Percentiles rank a stretch among this genome's conserved stretches.
Conservation (phyloP, 202 grass and related monocot genomes). For the Setaria viridis region DNA sequence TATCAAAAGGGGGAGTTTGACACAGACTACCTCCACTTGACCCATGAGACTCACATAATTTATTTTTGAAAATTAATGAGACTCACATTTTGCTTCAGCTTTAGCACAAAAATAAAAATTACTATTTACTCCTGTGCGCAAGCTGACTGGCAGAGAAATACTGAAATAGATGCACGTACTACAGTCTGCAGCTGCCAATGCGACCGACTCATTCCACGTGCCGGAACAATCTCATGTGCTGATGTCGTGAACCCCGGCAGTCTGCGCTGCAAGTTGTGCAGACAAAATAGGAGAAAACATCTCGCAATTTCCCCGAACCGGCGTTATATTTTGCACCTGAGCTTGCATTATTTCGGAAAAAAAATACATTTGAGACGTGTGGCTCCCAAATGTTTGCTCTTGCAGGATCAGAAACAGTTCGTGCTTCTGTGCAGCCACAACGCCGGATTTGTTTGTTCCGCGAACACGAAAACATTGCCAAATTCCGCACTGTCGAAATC, state of each 20-base stretch:
- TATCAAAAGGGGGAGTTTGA: neutral
- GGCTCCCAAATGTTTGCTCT: neutral
- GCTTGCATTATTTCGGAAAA: neutral
- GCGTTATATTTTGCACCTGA: neutral
- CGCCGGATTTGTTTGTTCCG: neutral
- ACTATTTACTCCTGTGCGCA: neutral
- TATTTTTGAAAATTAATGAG: neutral
- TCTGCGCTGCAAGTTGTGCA: neutral
- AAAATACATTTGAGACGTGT: neutral
- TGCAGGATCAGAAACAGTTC: neutral
- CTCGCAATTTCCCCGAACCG: neutral
- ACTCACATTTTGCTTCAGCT: constrained; percentile 6
- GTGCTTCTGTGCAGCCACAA: neutral
- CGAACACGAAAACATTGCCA: neutral
- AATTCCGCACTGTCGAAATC: neutral
- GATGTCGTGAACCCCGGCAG: neutral
- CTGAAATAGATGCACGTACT: neutral
- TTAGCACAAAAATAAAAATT: no score
- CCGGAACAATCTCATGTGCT: neutral
- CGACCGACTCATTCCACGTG: constrained; percentile 8
- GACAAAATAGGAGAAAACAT: neutral
- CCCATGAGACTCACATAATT: neutral
- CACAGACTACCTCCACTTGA: neutral
- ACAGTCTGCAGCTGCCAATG: neutral
- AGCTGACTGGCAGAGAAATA: neutral